A percentile compares a stretch with the other conserved stretches of the same genome.
These are phyloP conservation scores for Emericellopsis terricola DNA, from an alignment of 495 filamentous ascomycete genomes.

Conservation along the genomic window DNA sequence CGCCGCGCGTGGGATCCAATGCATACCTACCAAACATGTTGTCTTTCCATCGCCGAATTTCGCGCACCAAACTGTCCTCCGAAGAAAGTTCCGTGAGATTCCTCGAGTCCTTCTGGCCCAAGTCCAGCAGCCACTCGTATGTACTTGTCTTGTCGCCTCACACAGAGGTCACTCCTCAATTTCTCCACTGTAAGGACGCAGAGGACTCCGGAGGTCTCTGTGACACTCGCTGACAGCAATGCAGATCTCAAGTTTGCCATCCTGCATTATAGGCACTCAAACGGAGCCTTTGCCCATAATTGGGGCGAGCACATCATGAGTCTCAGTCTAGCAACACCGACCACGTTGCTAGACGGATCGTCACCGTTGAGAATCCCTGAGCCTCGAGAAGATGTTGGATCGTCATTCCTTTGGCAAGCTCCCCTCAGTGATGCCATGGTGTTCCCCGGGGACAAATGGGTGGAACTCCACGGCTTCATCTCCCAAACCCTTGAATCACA, in stretches of 20 bases:
- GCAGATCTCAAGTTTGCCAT: slow-evolving; percentile 46
- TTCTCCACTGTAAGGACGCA: slow-evolving; percentile 60
- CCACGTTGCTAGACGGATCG: slow-evolving; percentile 35
- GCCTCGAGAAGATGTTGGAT: slow-evolving; percentile 7
- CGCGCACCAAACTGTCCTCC: slow-evolving; percentile 29
- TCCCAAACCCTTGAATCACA: slow-evolving; percentile 32
- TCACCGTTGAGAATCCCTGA: slow-evolving; percentile 33
- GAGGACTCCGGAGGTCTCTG: too few relatives aligned
- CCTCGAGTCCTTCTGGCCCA: slow-evolving; percentile 69
- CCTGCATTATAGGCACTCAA: slow-evolving; percentile 57
- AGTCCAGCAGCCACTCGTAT: slow-evolving; percentile 39
- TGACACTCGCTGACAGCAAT: neutral
- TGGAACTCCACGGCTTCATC: slow-evolving; percentile 60
- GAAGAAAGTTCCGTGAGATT: slow-evolving; percentile 50
- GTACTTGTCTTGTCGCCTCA: slow-evolving; percentile 64
- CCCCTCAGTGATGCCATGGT: slow-evolving; percentile 65
- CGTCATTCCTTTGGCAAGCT: slow-evolving; percentile 61
- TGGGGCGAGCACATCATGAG: slow-evolving; percentile 41
- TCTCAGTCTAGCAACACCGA: slow-evolving; percentile 58
- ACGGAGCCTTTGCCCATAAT: slow-evolving; percentile 19
- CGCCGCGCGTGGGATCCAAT: slow-evolving; percentile 24
- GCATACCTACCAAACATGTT: slow-evolving; percentile 27
- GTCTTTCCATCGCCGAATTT: slow-evolving; percentile 54
- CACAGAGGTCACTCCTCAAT: slow-evolving; percentile 52
- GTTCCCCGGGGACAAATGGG: slow-evolving; percentile 70